Evolutionary conservation across 345 rosid species (phyloP).

Genomic region (Citrus inodora): DNA sequence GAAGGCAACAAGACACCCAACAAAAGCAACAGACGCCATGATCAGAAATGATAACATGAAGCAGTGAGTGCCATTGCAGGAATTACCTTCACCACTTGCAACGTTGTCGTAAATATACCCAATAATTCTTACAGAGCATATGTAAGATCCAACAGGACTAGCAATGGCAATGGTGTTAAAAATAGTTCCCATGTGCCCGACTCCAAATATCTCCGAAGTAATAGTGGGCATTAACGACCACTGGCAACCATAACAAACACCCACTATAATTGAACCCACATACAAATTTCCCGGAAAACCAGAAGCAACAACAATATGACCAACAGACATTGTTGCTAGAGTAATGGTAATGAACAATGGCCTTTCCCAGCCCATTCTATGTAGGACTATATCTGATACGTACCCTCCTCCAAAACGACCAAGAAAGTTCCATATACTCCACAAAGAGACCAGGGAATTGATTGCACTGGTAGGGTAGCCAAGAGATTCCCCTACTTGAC

Average conservation of each 20-base stretch:
- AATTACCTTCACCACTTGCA: constrained; percentile 41
- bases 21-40: constrained; percentile 60
- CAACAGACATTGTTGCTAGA: constrained; percentile 48
- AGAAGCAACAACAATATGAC: constrained; percentile 68
- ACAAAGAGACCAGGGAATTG: constrained; percentile 66
- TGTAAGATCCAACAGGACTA: constrained; percentile 84
- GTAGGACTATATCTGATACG: constrained; percentile 65
- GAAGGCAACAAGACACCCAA: constrained; percentile 55
- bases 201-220: constrained; percentile 68
- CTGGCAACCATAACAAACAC: constrained; percentile 78
- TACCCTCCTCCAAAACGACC: constrained; percentile 89
- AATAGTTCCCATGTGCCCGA: constrained; percentile 80
- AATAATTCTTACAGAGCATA: constrained; percentile 72
- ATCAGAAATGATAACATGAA: constrained; percentile 75
- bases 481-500: constrained; percentile 84
- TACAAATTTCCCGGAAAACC: constrained; percentile 67
- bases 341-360: constrained; percentile 71
- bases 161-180: constrained; percentile 81
- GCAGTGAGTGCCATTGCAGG: constrained; percentile 65
- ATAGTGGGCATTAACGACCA: constrained; percentile 91
- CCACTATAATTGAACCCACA: constrained; percentile 64
- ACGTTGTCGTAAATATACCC: constrained; percentile 70
- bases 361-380: constrained; percentile 65
- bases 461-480: constrained; percentile 54
- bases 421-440: constrained; percentile 91